Base-by-base conservation (phyloP, 163 green algal genomes). In the Trebouxiophyceae sp. region DNA sequence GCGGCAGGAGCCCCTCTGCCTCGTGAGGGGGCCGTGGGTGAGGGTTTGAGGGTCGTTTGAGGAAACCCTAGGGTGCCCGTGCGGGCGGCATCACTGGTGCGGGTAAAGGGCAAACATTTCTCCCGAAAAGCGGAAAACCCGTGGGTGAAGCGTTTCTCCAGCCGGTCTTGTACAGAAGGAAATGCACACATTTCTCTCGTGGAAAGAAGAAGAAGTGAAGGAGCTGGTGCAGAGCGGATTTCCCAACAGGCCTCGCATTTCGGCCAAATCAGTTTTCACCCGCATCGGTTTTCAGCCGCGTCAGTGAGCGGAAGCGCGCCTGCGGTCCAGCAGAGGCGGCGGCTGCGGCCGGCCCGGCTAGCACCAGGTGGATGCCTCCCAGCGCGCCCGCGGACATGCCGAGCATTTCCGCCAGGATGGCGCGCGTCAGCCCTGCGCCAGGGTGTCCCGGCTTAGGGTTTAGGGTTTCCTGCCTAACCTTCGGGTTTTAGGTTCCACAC, bases 381-480 rank as follows among this genome's bases (percentile, higher is more conserved):
- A 67, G 56, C 23, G 70, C 60, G 1, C 54, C 71, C 2, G 74
- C 74, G 0, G 56, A 60, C 63, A 81, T 33, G 32, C 67, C 70
- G 16, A 78, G 62, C 8, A 62, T 65, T 56, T 81, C 75, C n/a
- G 74, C 34, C 3, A 70, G 57, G 19, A 81, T 65, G 12, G 62
- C 75, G 33, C 64, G 56, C 60, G 39, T 57, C 27, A 77, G 55
- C 2, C 34, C 57, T 63, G 62, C 59, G 3, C 33, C 16, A 59
- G n/a, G 45, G 16, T 54, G 20, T 16, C 45, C 20, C 20, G 16
- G 16, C 45, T n/a, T 20, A 54, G 16, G 20, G 45, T 16, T 54
- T 54, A 20, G 16, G 45, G 45, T 20, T 20, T 20, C n/a, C n/a
- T n/a, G n/a, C n/a, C n/a, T n/a, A n/a, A n/a, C n/a, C n/a, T n/a